Evolutionary conservation across 768 basidiomycete species (phyloP).

Genomic region (Lentinula sp.): DNA sequence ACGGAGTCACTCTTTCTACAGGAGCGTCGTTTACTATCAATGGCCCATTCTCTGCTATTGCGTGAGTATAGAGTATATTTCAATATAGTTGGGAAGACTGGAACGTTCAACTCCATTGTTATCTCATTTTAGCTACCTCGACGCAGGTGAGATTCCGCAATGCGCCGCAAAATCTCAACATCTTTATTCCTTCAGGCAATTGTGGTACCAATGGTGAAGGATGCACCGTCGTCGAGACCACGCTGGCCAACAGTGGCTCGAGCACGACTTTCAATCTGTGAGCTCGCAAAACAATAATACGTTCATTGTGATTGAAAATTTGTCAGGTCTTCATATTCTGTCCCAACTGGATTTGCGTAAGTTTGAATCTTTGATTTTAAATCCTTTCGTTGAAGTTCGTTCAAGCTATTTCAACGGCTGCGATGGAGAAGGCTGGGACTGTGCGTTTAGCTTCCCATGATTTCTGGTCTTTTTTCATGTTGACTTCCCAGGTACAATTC

Average conservation of each 20-base stretch:
- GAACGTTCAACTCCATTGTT: not conserved
- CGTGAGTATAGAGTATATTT: conserved; percentile 14
- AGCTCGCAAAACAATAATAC: conserved; percentile 14
- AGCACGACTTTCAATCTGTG: conserved; percentile 27
- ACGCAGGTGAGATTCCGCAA: not conserved
- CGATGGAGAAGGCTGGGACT: conserved; percentile 20
- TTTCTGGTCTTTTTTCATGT: not conserved
- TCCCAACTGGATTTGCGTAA: conserved; percentile 27
- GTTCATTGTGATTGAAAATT: not conserved
- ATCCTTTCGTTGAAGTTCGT: not conserved
- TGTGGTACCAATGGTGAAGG: conserved; percentile 30
- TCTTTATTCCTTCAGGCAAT: conserved; percentile 11
- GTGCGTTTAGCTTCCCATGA: conserved; percentile 10
- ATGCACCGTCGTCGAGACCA: conserved; percentile 8
- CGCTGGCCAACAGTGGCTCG: conserved; percentile 24
- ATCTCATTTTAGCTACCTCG: not conserved
- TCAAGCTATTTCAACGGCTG: conserved; percentile 23
- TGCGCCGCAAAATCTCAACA: not conserved
- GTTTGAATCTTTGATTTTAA: not conserved
- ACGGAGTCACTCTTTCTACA: conserved; percentile 19
- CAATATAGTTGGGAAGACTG: too few relatives aligned
- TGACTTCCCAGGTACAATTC: conserved; percentile 17
- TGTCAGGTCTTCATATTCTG: conserved; percentile 24
- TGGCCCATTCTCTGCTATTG: conserved; percentile 25
- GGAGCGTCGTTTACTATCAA: conserved; percentile 20